Evolutionary conservation across 2,329 filamentous ascomycete species (phyloP), one percentile per base, ranked within the genome.

Genomic region (Trichophyton rubrum): DNA sequence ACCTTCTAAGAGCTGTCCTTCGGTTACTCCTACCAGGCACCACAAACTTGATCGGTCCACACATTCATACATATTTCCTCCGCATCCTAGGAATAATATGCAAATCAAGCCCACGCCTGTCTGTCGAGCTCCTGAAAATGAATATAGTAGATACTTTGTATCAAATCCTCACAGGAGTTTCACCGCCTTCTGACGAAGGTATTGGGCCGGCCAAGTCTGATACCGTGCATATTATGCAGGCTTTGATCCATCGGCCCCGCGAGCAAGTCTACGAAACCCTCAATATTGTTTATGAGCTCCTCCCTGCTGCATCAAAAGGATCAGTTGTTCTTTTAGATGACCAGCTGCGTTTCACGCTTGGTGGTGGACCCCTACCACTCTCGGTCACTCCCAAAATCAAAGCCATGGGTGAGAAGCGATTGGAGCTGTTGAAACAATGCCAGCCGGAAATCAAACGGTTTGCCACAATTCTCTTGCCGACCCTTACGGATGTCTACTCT

Each of bases 141-240:
- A 92, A 96, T 67, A 88, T 99, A 59, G 93, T 99, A 27, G 93
- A 97, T 73, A 99, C 93, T 0, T 79, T 99, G 1, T 99, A 97
- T 70, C 93, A 99, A 73, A 97, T 99, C 47, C 77, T 99, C 57
- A 97, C 93, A 0, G 93, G 93, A 20, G 90, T 99, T 1, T 97
- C 93, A 0, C 91, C 93, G 1, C 93, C 93, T 0, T 83, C 80
- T 64, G 88, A 87, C 38, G 85, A 82, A 1, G 85, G 90, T 40
- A 86, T 92, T 71, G 59, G 53, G 0, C 17, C 58, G 15, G 47
- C 64, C 15, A 96, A 95, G 74, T 87, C 97, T 65, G 92, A 97
- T 73, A 96, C 90, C 69, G 92, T 97, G 60, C 84, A 99, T 53
- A 93, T 99, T 68, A 99, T 99, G 95, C 93, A 99, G 75, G 90